These are phyloP conservation scores for Biscogniauxia mediterranea DNA, from an alignment of 2,329 filamentous ascomycete genomes.

Conservation along the genomic window DNA sequence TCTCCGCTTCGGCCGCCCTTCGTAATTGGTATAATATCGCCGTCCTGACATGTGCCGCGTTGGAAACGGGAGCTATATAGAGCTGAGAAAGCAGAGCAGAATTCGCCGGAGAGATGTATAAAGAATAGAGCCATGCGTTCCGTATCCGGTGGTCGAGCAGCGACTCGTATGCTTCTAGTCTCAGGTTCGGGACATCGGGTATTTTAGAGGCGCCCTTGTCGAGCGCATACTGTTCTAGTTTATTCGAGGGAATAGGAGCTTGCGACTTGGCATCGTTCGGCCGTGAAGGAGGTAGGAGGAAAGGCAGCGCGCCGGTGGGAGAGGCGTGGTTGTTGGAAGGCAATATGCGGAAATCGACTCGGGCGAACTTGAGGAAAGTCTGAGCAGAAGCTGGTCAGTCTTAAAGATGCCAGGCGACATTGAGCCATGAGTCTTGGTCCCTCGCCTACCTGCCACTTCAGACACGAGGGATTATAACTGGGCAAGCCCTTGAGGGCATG, in stretches of 20 bases:
- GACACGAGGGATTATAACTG: conserved; percentile 87
- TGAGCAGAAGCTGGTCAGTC: conserved; percentile 35
- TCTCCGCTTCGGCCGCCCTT: conserved; percentile 69
- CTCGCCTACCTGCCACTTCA: conserved; percentile 89
- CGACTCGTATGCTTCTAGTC: conserved; percentile 73
- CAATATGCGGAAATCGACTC: conserved; percentile 63
- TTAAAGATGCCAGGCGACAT: background rate
- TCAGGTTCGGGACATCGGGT: conserved; percentile 50
- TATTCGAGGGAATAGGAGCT: conserved; percentile 57
- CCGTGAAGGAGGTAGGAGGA: conserved; percentile 62
- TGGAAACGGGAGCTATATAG: conserved; percentile 66
- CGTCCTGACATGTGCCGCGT: conserved; percentile 60
- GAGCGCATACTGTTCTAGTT: conserved; percentile 67
- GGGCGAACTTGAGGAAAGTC: conserved; percentile 79
- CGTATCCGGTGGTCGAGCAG: conserved; percentile 76
- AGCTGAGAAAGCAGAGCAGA: conserved; percentile 65
- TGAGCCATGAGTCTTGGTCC: background rate
- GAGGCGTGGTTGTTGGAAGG: conserved; percentile 92
- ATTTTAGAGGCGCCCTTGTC: conserved; percentile 44
- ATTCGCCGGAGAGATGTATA: conserved; percentile 75
- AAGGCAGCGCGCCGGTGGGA: conserved; percentile 83
- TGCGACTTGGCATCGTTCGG: conserved; percentile 34
- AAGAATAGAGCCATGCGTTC: conserved; percentile 80
- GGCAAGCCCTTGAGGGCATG: conserved; percentile 61
- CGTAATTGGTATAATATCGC: conserved; percentile 66